Percentiles rank a stretch among this genome's conserved stretches.
These are phyloP conservation scores for Paracoccidioides brasiliensis DNA, from an alignment of 2,329 filamentous ascomycete species.

Conservation along the genomic window DNA sequence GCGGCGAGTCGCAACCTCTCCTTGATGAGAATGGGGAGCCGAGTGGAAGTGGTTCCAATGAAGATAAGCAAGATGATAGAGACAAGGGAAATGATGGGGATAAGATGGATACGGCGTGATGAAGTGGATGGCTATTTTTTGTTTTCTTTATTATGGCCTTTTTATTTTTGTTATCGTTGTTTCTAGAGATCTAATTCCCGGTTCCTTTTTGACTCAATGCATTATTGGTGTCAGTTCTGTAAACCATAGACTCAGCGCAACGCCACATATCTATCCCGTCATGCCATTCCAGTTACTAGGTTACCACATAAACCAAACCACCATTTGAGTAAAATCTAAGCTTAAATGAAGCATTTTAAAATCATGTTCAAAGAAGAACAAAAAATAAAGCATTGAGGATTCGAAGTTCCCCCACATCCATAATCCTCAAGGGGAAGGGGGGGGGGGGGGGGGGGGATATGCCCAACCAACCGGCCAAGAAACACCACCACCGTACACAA, in stretches of 20 bases:
- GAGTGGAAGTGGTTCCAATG: slow-evolving; percentile 46
- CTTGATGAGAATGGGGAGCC: slow-evolving; percentile 52
- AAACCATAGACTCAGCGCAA: slow-evolving; percentile 1
- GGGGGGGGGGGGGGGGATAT: background rate
- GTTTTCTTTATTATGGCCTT: background rate
- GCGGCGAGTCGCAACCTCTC: slow-evolving; percentile 47
- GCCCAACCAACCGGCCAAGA: background rate
- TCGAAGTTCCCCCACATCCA: background rate
- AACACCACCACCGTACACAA: background rate
- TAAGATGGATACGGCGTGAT: slow-evolving; percentile 83
- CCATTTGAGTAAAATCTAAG: background rate
- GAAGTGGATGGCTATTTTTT: background rate
- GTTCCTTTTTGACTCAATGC: slow-evolving; percentile 1
- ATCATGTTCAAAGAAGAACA: background rate
- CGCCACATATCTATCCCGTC: background rate
- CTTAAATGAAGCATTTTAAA: background rate
- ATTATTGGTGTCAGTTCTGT: background rate
- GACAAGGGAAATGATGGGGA: slow-evolving; percentile 44
- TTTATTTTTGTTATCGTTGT: background rate
- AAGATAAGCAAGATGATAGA: slow-evolving; percentile 39
- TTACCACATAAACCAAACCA: background rate
- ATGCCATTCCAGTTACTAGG: background rate
- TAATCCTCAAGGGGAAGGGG: background rate
- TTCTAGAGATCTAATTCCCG: background rate
- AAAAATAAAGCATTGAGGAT: background rate